A percentile compares a stretch with the other conserved stretches of the same genome.
phyloP scores from a whole-genome alignment of 169 alveolate genomes.

The Babesia sp. region DNA sequence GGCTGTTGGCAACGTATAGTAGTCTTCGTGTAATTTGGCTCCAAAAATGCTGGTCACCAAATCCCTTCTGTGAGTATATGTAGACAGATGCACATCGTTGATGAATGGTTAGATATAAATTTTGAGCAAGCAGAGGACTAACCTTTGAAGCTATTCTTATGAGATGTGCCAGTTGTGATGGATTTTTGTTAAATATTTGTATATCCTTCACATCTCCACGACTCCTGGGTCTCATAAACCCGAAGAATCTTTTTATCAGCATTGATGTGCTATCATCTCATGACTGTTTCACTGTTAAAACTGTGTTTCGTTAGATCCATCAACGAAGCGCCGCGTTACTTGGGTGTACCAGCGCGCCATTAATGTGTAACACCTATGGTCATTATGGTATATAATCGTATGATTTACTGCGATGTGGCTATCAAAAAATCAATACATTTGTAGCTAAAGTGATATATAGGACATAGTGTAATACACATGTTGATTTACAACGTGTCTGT shows the following conservation, averaged over 20 bases:
- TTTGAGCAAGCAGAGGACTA: neutral
- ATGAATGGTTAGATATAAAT: neutral
- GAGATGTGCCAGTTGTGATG: conserved; percentile 48
- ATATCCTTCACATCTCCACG: conserved; percentile 7
- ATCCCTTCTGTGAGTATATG: conserved; percentile 14
- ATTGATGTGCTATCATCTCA: too few relatives aligned
- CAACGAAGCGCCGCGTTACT: too few relatives aligned
- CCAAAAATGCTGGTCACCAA: conserved; percentile 44
- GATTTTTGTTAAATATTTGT: conserved; percentile 38
- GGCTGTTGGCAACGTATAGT: neutral
- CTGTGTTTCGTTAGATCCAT: too few relatives aligned
- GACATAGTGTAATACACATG: too few relatives aligned
- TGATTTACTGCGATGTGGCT: too few relatives aligned
- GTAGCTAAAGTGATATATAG: too few relatives aligned
- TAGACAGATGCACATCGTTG: neutral
- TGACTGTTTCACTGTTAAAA: too few relatives aligned
- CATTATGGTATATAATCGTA: too few relatives aligned
- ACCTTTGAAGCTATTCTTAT: conserved; percentile 56
- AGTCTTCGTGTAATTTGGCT: conserved; percentile 31
- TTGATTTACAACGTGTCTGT: too few relatives aligned
- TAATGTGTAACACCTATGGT: too few relatives aligned
- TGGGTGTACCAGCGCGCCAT: too few relatives aligned
- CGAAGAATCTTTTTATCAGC: conserved; percentile 43
- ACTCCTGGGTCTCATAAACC: conserved; percentile 41
- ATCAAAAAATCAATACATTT: too few relatives aligned